Percentiles rank a stretch among this genome's conserved stretches.
These are phyloP conservation scores for Vitellaria paradoxa DNA, from an alignment of 179 eudicot species.

Conservation along the genomic window DNA sequence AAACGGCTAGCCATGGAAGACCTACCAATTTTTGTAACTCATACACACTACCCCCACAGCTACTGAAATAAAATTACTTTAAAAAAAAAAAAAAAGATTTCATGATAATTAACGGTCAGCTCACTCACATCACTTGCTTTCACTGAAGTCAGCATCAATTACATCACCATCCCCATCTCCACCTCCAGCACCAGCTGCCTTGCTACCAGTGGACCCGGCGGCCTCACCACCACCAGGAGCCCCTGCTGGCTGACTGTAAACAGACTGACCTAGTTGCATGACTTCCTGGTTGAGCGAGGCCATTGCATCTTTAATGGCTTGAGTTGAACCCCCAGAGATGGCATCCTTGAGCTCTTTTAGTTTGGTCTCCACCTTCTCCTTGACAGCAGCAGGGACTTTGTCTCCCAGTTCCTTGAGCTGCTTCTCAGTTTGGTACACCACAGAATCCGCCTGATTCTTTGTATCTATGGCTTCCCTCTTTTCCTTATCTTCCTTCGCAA, in stretches of 20 bases:
- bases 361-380: slow-evolving; percentile 54
- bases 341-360: slow-evolving; percentile 52
- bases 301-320: slow-evolving; percentile 52
- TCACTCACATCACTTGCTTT: background rate
- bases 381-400: slow-evolving; percentile 52
- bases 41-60: no score
- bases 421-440: slow-evolving; percentile 57
- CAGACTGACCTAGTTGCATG: slow-evolving; percentile 57
- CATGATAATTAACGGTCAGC: no score
- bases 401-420: slow-evolving; percentile 59
- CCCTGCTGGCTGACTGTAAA: slow-evolving; percentile 53
- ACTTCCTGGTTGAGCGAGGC: slow-evolving; percentile 59
- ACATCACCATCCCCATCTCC: no score
- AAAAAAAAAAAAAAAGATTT: no score
- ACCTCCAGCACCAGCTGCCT: no score
- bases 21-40: no score
- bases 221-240: no score
- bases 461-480: slow-evolving; percentile 61
- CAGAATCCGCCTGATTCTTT: slow-evolving; percentile 57
- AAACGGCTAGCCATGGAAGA: no score
- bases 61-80: no score
- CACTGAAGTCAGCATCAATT: background rate
- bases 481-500: slow-evolving; percentile 58
- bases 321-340: slow-evolving; percentile 39
- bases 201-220: no score